Conservation (phyloP, 23 red algal species). For the Chondrus crispus region DNA sequence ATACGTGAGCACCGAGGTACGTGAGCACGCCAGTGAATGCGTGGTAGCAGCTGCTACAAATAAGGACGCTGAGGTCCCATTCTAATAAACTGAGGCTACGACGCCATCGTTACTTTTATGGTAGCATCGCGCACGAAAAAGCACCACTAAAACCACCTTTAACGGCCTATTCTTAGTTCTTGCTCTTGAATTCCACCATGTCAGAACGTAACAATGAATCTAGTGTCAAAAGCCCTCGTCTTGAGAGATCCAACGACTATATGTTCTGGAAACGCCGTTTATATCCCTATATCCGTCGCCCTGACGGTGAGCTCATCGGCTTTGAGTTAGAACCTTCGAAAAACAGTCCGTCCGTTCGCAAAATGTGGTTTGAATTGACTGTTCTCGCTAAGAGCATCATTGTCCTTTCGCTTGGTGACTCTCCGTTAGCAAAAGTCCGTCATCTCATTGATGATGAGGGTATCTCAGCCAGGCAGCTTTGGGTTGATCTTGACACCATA, state of each 20-base stretch:
- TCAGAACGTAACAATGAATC: no score
- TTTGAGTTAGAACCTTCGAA: background rate
- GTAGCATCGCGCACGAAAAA: no score
- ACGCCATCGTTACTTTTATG: no score
- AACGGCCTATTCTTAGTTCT: no score
- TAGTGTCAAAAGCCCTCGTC: no score
- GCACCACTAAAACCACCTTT: no score
- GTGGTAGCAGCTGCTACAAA: no score
- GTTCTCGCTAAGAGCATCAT: background rate
- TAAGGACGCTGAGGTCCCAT: no score
- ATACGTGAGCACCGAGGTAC: no score
- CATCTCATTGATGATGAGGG: background rate
- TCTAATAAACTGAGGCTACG: no score
- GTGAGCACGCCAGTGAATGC: no score
- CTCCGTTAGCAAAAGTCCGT: background rate
- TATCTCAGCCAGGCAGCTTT: background rate
- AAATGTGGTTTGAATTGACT: background rate
- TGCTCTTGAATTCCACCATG: no score
- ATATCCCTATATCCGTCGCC: background rate
- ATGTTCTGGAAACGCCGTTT: background rate
- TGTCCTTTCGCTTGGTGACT: background rate
- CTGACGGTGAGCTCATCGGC: background rate
- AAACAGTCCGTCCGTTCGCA: background rate
- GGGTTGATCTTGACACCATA: background rate
- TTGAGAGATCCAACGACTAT: background rate